Percentiles rank a stretch among this genome's conserved stretches.
Conservation (phyloP, 2,329 filamentous ascomycete species). For the Exophiala spinifera region DNA sequence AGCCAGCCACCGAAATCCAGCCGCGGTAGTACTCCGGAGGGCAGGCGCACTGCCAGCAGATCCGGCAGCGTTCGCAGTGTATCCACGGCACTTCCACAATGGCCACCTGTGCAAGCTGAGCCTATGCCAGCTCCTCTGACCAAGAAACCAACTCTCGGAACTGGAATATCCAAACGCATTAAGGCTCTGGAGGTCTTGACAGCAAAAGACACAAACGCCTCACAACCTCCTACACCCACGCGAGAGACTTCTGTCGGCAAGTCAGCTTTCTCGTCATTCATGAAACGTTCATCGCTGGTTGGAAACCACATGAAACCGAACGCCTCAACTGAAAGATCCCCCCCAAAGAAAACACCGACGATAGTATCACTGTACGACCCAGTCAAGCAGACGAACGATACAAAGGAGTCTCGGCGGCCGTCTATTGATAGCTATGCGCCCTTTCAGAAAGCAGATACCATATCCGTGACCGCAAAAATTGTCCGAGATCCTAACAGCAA, state of each 20-base stretch:
- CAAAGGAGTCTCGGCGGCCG: constrained; percentile 6
- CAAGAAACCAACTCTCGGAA: constrained; percentile 80
- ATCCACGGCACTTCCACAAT: constrained; percentile 27
- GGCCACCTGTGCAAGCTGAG: constrained; percentile 29
- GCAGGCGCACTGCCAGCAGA: constrained; percentile 8
- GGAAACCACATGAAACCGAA: constrained; percentile 31
- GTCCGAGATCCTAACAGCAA: constrained; percentile 54
- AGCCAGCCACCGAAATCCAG: constrained; percentile 17
- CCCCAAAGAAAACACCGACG: constrained; percentile 17
- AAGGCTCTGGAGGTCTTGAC: constrained; percentile 81
- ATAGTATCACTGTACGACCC: constrained; percentile 8
- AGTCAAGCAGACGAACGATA: neutral
- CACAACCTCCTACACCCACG: constrained; percentile 32
- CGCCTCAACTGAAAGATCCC: constrained; percentile 30
- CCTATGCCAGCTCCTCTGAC: constrained; percentile 50
- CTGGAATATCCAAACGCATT: constrained; percentile 89
- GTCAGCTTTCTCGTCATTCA: constrained; percentile 31
- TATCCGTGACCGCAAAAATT: constrained; percentile 86
- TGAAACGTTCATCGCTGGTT: constrained; percentile 31
- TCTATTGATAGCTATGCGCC: constrained; percentile 12
- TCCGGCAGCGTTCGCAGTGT: constrained; percentile 23
- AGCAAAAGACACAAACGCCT: constrained; percentile 25
- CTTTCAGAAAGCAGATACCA: constrained; percentile 56
- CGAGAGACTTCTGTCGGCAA: constrained; percentile 28
- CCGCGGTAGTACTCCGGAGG: constrained; percentile 18